Evolutionary conservation across 2,329 filamentous ascomycete species (phyloP).

Genomic region (Phyllosticta ampelicida): DNA sequence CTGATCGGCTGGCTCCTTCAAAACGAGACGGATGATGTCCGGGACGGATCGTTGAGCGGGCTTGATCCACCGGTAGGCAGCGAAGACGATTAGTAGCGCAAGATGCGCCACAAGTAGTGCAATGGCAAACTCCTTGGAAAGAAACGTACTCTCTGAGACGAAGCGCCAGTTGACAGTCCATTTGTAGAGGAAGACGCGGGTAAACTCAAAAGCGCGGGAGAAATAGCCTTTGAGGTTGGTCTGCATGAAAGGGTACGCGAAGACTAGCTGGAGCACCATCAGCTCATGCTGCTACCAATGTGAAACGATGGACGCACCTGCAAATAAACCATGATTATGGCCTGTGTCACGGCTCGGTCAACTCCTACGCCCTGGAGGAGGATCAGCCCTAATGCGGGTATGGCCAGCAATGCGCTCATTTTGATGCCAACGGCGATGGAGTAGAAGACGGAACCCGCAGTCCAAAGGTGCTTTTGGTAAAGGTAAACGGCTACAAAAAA

Average conservation of each 20-base stretch:
- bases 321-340: constrained; percentile 61
- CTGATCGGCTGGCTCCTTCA: constrained; percentile 39
- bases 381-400: constrained; percentile 70
- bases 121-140: constrained; percentile 59
- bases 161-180: constrained; percentile 99
- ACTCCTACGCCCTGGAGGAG: constrained; percentile 65
- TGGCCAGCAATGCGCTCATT: constrained; percentile 77
- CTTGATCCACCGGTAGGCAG: constrained; percentile 58
- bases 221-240: constrained; percentile 62
- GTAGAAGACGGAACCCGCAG: constrained; percentile 60
- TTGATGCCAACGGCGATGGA: constrained; percentile 80
- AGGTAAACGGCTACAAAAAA: constrained; percentile 72
- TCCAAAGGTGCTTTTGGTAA: constrained; percentile 67
- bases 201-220: constrained; percentile 78
- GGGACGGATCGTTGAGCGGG: constrained; percentile 50
- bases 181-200: constrained; percentile 83
- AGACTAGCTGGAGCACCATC: constrained; percentile 32
- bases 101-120: constrained; percentile 56
- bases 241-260: constrained; percentile 57
- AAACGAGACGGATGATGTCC: constrained; percentile 42
- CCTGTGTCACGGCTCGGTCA: constrained; percentile 53
- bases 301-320: constrained; percentile 46
- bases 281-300: neutral
- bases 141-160: constrained; percentile 70
- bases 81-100: constrained; percentile 55